Evolutionary conservation across 192 early-diverging fungal species (phyloP), one percentile per base, ranked within the genome.

Genomic region (Umbelopsis sp.): DNA sequence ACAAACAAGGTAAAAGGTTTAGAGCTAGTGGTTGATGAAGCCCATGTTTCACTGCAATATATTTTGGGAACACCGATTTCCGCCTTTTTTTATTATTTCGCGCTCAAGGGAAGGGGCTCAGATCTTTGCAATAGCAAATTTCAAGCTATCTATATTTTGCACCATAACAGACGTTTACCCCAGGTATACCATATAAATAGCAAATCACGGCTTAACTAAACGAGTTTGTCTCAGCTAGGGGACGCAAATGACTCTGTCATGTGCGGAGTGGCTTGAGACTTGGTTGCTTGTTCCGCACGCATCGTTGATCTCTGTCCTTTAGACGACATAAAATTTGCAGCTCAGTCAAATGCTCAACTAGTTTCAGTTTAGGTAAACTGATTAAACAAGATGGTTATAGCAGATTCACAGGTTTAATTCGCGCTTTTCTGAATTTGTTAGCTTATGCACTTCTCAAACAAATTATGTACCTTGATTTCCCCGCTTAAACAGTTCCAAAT

Each of bases 181-280:
- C 37, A 41, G 37, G 37, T 41, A 41, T 41, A 9, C 10, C 37
- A 9, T 41, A 41, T 41, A 41, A 41, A 41, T 41, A 41, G 10
- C 37, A 41, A 41, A 41, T 9, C 37, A 41, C 37, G 37, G 37
- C 37, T 41, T 41, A 2, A 6, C 37, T 4, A 41, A 41, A 41
- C 37, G 37, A 41, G 37, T 35, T 25, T 61, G 55, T 27, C 51
- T 35, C 55, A 35, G 33, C 55, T 27, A 61, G 12, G 55, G 15
- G 30, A 61, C 27, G 33, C 55, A 61, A 35, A 30, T 61, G 55
- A 25, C 30, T 35, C 27, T 61, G 55, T 61, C 55, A 61, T 61
- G 55, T 61, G 55, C 55, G 55, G 55, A 61, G 55, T 61, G 55
- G 55, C 55, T 61, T 61, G 55, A 61, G 55, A 61, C 55, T 61